These are phyloP conservation scores for Eurotiales sp. DNA, from an alignment of 2,329 filamentous ascomycete genomes.

Conservation along the genomic window DNA sequence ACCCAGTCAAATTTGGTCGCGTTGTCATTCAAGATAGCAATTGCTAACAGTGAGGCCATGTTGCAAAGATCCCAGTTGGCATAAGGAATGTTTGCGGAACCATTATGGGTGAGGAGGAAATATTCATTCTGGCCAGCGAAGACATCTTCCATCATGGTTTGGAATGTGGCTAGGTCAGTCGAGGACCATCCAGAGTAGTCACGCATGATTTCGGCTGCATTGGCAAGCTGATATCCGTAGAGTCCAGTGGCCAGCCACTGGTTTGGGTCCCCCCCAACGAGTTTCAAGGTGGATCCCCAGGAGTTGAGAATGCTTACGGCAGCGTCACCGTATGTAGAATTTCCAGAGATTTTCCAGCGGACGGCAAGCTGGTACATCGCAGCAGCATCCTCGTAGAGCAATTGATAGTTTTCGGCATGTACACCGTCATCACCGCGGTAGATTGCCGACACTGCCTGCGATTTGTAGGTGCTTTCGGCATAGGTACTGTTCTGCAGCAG, in stretches of 20 bases:
- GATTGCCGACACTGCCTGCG: background rate
- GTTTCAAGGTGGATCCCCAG: constrained; percentile 6
- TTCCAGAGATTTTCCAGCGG: constrained; percentile 14
- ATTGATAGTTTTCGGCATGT: constrained; percentile 5
- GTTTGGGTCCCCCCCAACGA: constrained; percentile 3
- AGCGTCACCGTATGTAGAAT: constrained; percentile 11
- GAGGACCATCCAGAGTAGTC: constrained; percentile 28
- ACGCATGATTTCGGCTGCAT: constrained; percentile 13
- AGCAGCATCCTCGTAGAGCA: constrained; percentile 13
- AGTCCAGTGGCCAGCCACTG: constrained; percentile 14
- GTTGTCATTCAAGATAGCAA: constrained; percentile 44
- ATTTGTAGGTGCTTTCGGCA: constrained; percentile 6
- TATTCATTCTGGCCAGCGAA: constrained; percentile 39
- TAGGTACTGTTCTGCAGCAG: background rate
- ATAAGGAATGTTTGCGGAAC: constrained; percentile 32
- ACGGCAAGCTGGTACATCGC: constrained; percentile 14
- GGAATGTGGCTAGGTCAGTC: constrained; percentile 22
- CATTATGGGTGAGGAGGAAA: constrained; percentile 39
- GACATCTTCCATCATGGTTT: constrained; percentile 31
- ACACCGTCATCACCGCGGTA: constrained; percentile 5
- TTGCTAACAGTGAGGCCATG: constrained; percentile 38
- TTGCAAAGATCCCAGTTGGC: constrained; percentile 48
- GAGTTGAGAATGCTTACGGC: constrained; percentile 12
- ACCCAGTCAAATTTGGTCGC: constrained; percentile 38
- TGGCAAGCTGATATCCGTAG: constrained; percentile 15